phyloP scores from a whole-genome alignment of 371 early-diverging fungal genomes.

The Thermomucor indicae-seudaticae region DNA sequence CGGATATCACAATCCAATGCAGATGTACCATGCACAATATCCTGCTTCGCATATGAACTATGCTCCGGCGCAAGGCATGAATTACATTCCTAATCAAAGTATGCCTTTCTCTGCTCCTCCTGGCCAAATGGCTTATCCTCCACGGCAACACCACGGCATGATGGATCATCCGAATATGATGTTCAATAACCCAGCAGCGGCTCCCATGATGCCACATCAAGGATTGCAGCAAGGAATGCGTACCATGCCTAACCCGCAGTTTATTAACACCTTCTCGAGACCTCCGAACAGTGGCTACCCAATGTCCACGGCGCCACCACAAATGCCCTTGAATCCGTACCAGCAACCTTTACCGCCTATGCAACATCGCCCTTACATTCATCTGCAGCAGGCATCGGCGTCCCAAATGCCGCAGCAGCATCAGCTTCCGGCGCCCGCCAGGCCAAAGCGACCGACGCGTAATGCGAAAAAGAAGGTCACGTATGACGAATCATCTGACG shows the following conservation, averaged over 20 bases:
- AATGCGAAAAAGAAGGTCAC: constrained; percentile 33
- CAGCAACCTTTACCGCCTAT: background rate
- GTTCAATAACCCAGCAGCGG: constrained; percentile 15
- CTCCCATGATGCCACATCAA: constrained; percentile 18
- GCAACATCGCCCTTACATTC: constrained; percentile 8
- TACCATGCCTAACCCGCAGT: constrained; percentile 17
- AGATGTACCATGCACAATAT: constrained; percentile 13
- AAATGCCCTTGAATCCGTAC: background rate
- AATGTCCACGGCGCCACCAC: constrained; percentile 7
- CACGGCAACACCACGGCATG: constrained; percentile 8
- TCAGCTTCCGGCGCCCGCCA: constrained; percentile 16
- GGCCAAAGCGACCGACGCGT: constrained; percentile 30
- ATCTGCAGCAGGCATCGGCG: constrained; percentile 13
- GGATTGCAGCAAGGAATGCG: constrained; percentile 14
- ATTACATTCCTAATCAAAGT: constrained; percentile 8
- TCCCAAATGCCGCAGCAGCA: constrained; percentile 34
- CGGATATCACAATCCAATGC: constrained; percentile 12
- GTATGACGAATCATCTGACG: constrained; percentile 45
- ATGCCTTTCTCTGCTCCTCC: constrained; percentile 10
- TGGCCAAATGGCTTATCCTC: constrained; percentile 8
- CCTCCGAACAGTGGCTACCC: constrained; percentile 17
- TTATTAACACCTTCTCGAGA: constrained; percentile 15
- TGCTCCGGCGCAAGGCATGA: constrained; percentile 5
- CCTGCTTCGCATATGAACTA: constrained; percentile 14
- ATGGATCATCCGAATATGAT: constrained; percentile 18